Evolutionary conservation across 2,329 filamentous ascomycete genomes (phyloP), one percentile per base, ranked within the genome.

Genomic region (Dothistroma pini): DNA sequence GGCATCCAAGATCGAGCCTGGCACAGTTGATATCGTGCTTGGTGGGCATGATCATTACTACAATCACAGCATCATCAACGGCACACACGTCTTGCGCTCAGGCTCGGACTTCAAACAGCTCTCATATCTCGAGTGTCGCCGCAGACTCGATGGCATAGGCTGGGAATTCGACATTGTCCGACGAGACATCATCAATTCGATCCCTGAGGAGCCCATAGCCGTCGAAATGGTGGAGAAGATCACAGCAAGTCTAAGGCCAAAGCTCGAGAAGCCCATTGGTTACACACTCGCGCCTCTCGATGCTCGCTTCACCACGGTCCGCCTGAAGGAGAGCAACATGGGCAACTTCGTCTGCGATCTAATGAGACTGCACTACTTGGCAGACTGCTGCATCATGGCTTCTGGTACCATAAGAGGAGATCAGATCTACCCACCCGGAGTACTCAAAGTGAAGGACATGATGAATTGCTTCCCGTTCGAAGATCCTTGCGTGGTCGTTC

Each of bases 21-120:
- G 89, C 0, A 63, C 63, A 11, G 86, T 96, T 21, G 93, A 97
- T 73, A 85, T 96, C 38, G 89, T 97, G 50, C 82, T 96, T 0
- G 91, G 92, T 54, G 92, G 92, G 0, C 92, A 96, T 71, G 93
- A 96, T 69, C 93, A 97, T 73, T 95, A 89, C 76, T 96, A 96
- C 72, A 83, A 83, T 16, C 91, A 96, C 75, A 84, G 82, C 58
- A 71, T 92, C 58, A 83, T 95, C 74, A 92, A 93, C 63, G 88
- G 88, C 9, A 90, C 86, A 0, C 92, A 96, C 70, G 85, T 96
- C 2, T 79, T 97, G n/a, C 85, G 93, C 1, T 96, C 90, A 0
- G 92, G 93, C 0, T 91, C 88, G 19, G 93, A 97, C 74, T 97
- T 96, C 77, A 96, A 95, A 76, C 90, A 97, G 73, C 79, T 96